Evolutionary conservation across 192 early-diverging fungal species (phyloP).

Genomic region (Backusella australiensis): DNA sequence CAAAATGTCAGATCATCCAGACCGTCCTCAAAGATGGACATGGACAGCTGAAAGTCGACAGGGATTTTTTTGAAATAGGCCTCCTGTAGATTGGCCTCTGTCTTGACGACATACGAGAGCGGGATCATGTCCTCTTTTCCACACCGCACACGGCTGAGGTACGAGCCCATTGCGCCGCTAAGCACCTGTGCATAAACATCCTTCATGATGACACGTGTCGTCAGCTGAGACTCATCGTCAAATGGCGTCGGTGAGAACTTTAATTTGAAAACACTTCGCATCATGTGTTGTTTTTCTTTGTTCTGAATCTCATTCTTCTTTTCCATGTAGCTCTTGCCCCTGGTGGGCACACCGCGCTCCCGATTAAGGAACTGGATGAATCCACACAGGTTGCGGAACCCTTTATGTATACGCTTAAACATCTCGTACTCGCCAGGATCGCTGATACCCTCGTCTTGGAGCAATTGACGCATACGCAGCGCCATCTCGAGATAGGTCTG

Average conservation of each 20-base stretch:
- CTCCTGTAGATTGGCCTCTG: constrained; percentile 6
- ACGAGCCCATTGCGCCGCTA: background rate
- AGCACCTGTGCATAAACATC: background rate
- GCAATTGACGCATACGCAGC: background rate
- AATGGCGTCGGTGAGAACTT: background rate
- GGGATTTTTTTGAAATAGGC: constrained; percentile 14
- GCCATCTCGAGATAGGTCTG: constrained; percentile 18
- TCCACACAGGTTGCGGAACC: background rate
- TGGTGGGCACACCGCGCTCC: constrained; percentile 8
- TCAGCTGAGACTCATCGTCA: background rate
- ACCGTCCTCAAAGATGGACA: constrained; percentile 14
- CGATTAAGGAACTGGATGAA: constrained; percentile 10
- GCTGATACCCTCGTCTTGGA: background rate
- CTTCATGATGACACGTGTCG: background rate
- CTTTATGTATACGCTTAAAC: constrained; percentile 12
- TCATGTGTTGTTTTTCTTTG: background rate
- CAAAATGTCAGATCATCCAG: constrained; percentile 1
- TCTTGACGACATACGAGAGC: background rate
- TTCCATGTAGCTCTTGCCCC: background rate
- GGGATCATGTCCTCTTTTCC: constrained; percentile 11
- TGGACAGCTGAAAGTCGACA: constrained; percentile 5
- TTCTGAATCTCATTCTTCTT: background rate
- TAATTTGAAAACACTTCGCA: background rate
- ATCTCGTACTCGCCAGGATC: constrained; percentile 5
- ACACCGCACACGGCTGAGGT: background rate